Evolutionary conservation across 2,329 filamentous ascomycete genomes (phyloP).

Genomic region (Fusarium sambucinum): DNA sequence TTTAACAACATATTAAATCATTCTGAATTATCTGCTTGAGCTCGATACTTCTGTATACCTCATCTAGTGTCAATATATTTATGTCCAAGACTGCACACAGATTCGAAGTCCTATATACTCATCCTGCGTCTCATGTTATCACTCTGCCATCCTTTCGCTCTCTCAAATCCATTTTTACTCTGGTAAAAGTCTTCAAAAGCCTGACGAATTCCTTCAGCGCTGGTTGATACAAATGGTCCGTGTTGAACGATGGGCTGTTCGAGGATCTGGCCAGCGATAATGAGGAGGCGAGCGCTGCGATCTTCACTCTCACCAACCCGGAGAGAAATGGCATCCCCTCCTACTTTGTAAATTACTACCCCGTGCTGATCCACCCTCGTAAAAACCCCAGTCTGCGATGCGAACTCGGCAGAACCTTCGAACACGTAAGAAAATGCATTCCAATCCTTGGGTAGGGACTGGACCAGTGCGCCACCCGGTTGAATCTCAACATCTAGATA

Average conservation of each 20-base stretch:
- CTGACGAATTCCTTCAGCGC: slow-evolving; percentile 1
- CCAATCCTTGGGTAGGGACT: slow-evolving; percentile 2
- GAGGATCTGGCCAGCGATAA: slow-evolving; percentile 9
- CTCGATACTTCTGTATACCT: too few relatives aligned
- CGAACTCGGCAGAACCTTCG: slow-evolving; percentile 5
- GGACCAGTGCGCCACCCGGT: slow-evolving; percentile 5
- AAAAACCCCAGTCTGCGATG: not conserved
- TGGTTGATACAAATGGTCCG: slow-evolving; percentile 11
- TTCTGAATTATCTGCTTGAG: too few relatives aligned
- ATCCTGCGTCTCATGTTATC: not conserved
- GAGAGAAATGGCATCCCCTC: slow-evolving; percentile 1
- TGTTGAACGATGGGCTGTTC: slow-evolving; percentile 16
- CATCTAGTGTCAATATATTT: too few relatives aligned
- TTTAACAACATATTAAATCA: too few relatives aligned
- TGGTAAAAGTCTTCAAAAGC: slow-evolving; percentile 13
- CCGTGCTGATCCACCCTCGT: not conserved
- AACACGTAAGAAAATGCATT: slow-evolving; percentile 15
- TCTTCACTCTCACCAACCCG: not conserved
- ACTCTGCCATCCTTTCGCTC: slow-evolving; percentile 1
- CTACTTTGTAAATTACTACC: not conserved
- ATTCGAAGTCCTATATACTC: too few relatives aligned
- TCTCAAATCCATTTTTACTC: slow-evolving; percentile 11
- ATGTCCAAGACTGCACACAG: too few relatives aligned
- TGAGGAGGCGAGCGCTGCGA: not conserved
- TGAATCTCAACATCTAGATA: slow-evolving; percentile 11